Base-by-base conservation (phyloP, 2,329 filamentous ascomycete species). In the Xylaria sp. region DNA sequence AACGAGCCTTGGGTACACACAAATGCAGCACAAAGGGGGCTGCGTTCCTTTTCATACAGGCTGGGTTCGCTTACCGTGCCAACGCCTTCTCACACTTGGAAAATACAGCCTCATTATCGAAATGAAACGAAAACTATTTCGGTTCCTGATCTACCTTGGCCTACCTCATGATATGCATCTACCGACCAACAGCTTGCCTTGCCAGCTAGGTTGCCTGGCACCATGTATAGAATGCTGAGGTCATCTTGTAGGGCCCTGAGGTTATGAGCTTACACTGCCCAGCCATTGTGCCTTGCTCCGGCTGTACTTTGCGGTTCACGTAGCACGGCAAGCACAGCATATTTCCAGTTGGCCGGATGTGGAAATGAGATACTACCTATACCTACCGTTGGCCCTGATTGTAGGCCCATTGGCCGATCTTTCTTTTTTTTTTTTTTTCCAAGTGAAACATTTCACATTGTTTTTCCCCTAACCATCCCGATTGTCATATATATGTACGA, bases 61-160 rank as follows among this genome's bases (percentile, higher is more conserved):
- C 28, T 39, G 28, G n/a, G 44, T 23, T n/a, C 20, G 18, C 25
- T 18, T 50, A 13, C 18, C 23, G 55, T 13, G 13, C 10, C 55
- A 28, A 18, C 41, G n/a, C 61, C 50, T 25, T 37, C 56, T 52
- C 44, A 39, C 39, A 8, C 56, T 55, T 9, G 31, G 61, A 12
- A 54, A 37, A 18, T 28, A 20, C 48, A 41, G 37, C 37, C 60
- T 64, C 60, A 10, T 25, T 34, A 52, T 25, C 25, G 50, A 41
- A 52, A 25, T 13, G 58, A 52, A 15, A 9, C 9, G 37, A 34
- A 25, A 18, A 23, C 51, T 68, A 44, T 39, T 55, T 51, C 39
- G 54, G 46, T 55, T 7, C 8, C 15, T 28, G 34, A 59, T 41
- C 37, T 46, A 34, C 9, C 55, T 18, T 50, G 18, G 12, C 48